A percentile compares a stretch with the other conserved stretches of the same genome.
Evolutionary conservation across 129 eudicot genomes (phyloP).

Genomic region (Chrysanthemum lavandulifolium): DNA sequence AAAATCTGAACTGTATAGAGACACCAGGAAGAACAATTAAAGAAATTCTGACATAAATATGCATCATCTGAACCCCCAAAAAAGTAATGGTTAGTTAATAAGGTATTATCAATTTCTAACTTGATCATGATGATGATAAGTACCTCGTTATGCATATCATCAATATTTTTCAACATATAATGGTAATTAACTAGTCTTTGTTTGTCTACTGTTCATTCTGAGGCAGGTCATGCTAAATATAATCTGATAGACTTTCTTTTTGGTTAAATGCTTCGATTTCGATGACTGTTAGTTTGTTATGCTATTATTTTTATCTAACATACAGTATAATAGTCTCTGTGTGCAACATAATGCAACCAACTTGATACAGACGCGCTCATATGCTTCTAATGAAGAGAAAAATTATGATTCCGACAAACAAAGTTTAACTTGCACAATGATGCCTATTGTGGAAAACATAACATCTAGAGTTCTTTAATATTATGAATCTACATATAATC

Average conservation of each 20-base stretch:
- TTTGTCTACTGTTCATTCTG: neutral
- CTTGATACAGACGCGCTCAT: neutral
- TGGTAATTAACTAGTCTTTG: neutral
- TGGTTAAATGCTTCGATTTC: neutral
- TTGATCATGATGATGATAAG: neutral
- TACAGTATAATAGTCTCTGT: neutral
- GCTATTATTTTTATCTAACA: constrained; percentile 3
- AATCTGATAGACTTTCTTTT: neutral
- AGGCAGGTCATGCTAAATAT: neutral
- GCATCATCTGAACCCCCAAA: neutral
- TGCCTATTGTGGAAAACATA: too few relatives aligned
- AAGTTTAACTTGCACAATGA: too few relatives aligned
- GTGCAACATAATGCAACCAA: neutral
- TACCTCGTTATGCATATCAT: neutral
- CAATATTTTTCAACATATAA: constrained; percentile 7
- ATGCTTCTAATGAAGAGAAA: neutral
- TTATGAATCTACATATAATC: too few relatives aligned
- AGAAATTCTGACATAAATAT: neutral
- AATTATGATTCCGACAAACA: neutral
- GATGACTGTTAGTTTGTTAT: neutral
- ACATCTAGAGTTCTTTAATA: too few relatives aligned
- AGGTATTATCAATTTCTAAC: neutral
- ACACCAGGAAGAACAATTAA: constrained; percentile 8
- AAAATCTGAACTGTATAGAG: constrained; percentile 45
- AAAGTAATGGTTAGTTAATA: too few relatives aligned